Conservation (phyloP, 192 early-diverging fungal genomes). For the Gaertneriomyces semiglobifer region DNA sequence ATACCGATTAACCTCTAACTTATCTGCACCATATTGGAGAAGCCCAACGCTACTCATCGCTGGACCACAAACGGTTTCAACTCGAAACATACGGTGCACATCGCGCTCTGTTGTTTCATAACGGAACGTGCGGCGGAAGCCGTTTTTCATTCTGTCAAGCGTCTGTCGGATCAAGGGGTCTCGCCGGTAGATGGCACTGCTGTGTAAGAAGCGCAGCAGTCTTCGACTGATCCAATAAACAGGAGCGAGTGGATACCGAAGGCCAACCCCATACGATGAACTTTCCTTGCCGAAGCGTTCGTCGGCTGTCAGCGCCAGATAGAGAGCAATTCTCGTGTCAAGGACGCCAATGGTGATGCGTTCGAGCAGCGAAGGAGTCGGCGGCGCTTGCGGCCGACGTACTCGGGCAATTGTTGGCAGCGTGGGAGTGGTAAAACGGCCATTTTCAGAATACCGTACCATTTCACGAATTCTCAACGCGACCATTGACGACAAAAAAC, state of each 20-base stretch:
- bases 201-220: constrained; percentile 5
- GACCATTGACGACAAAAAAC: not conserved
- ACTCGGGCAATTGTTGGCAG: not conserved
- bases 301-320: constrained; percentile 40
- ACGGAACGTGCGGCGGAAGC: constrained; percentile 9
- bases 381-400: not conserved
- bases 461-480: constrained; percentile 7
- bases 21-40: not conserved
- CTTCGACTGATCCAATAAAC: constrained; percentile 11
- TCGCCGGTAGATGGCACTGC: constrained; percentile 10
- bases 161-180: constrained; percentile 13
- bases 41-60: constrained; percentile 11
- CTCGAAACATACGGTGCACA: not conserved
- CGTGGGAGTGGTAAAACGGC: not conserved
- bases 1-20: constrained; percentile 13
- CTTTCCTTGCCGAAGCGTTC: constrained; percentile 40
- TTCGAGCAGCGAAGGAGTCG: not conserved
- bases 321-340: constrained; percentile 25
- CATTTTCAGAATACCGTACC: not conserved
- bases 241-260: constrained; percentile 9
- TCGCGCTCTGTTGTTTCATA: not conserved
- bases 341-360: not conserved
- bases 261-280: constrained; percentile 8
- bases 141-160: constrained; percentile 11
- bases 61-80: constrained; percentile 21